phyloP scores from a whole-genome alignment of 805 yeast species.

The Barnettozyma pratensis region DNA sequence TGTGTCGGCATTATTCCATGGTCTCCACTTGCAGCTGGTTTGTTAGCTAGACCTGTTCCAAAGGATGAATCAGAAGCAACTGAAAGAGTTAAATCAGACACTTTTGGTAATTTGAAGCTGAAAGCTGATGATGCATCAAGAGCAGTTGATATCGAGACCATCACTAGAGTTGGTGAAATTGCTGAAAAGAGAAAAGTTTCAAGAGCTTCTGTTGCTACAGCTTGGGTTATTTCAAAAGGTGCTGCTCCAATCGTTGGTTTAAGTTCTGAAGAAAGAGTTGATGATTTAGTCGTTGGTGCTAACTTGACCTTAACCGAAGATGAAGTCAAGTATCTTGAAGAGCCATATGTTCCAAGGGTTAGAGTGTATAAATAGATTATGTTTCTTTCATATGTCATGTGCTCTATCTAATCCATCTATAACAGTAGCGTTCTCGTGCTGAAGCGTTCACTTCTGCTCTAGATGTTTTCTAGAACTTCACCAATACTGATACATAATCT shows the following conservation, averaged over 20 bases:
- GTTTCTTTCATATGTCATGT: too few species aligned
- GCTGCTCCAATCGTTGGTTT: constrained; percentile 50
- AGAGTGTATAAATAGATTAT: neutral
- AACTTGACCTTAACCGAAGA: constrained; percentile 8
- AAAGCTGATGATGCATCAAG: neutral
- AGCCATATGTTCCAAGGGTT: constrained; percentile 10
- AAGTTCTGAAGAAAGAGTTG: constrained; percentile 40
- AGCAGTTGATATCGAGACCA: constrained; percentile 27
- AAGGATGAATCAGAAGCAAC: neutral
- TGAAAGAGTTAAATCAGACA: neutral
- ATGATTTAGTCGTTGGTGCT: constrained; percentile 41
- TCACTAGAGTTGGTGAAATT: constrained; percentile 46
- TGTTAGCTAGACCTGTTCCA: constrained; percentile 42
- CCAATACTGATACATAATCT: too few species aligned
- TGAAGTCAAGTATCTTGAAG: constrained; percentile 13
- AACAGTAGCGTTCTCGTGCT: too few species aligned
- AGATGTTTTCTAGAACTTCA: too few species aligned
- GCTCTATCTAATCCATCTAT: too few species aligned
- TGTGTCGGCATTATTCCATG: constrained; percentile 56
- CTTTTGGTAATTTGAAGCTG: neutral
- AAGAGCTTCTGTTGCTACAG: constrained; percentile 49
- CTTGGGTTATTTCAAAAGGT: constrained; percentile 50
- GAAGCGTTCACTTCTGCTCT: too few species aligned
- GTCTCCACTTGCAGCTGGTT: constrained; percentile 54
- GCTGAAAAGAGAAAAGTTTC: constrained; percentile 34